Base-by-base conservation (phyloP, 495 filamentous ascomycete species). In the Hypoxylon rickii region DNA sequence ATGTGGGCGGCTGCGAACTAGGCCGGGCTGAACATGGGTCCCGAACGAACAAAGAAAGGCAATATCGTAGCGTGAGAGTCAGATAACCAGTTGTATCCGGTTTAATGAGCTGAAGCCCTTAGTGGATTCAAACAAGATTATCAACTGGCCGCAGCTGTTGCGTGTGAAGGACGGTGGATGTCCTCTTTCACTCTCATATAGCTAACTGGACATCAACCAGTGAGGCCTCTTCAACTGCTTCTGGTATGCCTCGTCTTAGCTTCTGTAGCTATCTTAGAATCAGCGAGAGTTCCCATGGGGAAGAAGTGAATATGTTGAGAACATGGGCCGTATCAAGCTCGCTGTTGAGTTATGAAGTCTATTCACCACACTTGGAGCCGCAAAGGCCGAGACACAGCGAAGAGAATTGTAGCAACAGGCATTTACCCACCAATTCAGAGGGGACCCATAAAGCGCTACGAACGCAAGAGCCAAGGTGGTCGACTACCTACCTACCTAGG, bases 341-440 rank as follows among this genome's bases (percentile, higher is more conserved):
- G 37, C 38, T 24, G 43, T 36, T 37, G 20, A n/a, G 39, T 24
- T 40, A 24, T 33, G 24, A 66, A 19, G 55, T 60, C 64, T 26
- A 60, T 34, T 31, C 63, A 58, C 37, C 63, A 60, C 38, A 37
- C 44, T 56, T 31, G 46, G 29, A 63, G 55, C 70, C 68, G 67
- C 18, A 58, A 47, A 46, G 50, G 10, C 24, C 24, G 4, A 38
- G 52, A 49, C 43, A 48, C 46, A 52, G 40, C 41, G 37, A 52
- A 44, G 32, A 34, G 4, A 24, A 47, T 32, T 33, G 48, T 36
- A 44, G 20, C 12, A 24, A 51, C 26, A 16, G 33, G 51, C 32
- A 21, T 55, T 55, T 55, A 61, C 51, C 34, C 51, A 55, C 51
- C 45, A 44, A 55, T 61, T 55, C 26, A 43, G 24, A 37, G n/a